phyloP scores from a whole-genome alignment of 345 rosid species.

The Citrus trifoliata region DNA sequence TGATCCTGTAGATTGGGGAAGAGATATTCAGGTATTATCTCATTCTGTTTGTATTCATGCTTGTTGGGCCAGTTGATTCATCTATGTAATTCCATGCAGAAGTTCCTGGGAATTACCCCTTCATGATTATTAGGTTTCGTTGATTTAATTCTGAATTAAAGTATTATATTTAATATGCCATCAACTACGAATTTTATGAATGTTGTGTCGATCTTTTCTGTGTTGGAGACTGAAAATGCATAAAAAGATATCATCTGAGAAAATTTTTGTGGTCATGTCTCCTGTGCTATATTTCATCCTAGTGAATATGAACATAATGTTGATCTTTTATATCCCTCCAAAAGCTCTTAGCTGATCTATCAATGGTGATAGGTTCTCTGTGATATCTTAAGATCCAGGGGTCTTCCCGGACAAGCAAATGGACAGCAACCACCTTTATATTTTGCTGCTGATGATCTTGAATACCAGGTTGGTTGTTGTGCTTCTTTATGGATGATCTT shows the following conservation, averaged over 20 bases:
- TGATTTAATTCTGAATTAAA: not conserved
- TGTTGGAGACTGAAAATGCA: not conserved
- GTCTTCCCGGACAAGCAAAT: slow-evolving; percentile 31
- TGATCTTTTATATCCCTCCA: not conserved
- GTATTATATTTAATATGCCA: not conserved
- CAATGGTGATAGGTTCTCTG: slow-evolving; percentile 35
- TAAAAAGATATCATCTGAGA: not conserved
- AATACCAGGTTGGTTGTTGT: slow-evolving; percentile 39
- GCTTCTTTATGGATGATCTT: not conserved
- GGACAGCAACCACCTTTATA: slow-evolving; percentile 37
- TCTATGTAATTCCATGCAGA: not conserved
- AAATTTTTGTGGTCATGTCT: not conserved
- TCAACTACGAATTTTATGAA: not conserved
- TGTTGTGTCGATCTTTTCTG: not conserved
- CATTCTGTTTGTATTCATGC: not conserved
- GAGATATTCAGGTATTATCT: slow-evolving; percentile 43
- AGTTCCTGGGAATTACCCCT: not conserved
- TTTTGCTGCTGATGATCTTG: slow-evolving; percentile 55
- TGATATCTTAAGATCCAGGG: slow-evolving; percentile 45
- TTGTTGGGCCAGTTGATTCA: not conserved
- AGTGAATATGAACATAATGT: not conserved
- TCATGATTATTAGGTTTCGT: not conserved
- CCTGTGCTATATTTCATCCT: not conserved
- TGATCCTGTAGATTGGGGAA: slow-evolving; percentile 57
- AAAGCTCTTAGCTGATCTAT: slow-evolving; percentile 5